Percentiles rank a stretch among this genome's conserved stretches.
These are phyloP conservation scores for Vitellaria paradoxa DNA, from an alignment of 179 eudicot genomes.

Conservation along the genomic window DNA sequence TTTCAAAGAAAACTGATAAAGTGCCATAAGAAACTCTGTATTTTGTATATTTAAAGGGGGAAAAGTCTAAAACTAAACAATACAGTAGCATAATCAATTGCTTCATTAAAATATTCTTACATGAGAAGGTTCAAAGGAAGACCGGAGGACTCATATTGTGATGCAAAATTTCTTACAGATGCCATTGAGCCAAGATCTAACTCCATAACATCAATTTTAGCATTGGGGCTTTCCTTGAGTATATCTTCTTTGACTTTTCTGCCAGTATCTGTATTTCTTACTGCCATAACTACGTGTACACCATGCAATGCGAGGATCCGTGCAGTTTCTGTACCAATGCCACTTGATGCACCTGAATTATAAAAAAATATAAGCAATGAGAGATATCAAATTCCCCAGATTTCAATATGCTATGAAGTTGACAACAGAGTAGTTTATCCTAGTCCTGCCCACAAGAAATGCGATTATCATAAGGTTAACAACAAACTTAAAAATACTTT, in stretches of 20 bases:
- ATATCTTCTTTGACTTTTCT: slow-evolving; percentile 58
- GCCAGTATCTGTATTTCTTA: slow-evolving; percentile 64
- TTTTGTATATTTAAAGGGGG: background rate
- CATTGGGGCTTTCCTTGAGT: slow-evolving; percentile 56
- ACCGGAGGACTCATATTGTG: slow-evolving; percentile 55
- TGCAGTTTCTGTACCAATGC: slow-evolving; percentile 82
- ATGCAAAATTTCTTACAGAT: slow-evolving; percentile 76
- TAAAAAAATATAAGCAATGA: background rate
- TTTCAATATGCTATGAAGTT: background rate
- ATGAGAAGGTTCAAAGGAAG: slow-evolving; percentile 77
- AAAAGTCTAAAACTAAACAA: background rate
- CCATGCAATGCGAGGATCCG: slow-evolving; percentile 81
- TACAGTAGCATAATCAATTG: too few species aligned
- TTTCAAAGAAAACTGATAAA: background rate
- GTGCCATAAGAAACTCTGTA: background rate
- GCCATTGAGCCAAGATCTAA: slow-evolving; percentile 74
- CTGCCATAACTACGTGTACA: slow-evolving; percentile 85
- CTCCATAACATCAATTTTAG: slow-evolving; percentile 84
- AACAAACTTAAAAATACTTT: background rate
- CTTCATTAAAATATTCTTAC: too few species aligned
- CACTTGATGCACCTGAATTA: slow-evolving; percentile 85
- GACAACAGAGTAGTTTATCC: background rate
- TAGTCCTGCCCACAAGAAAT: background rate
- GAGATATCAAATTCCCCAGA: background rate
- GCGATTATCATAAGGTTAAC: background rate